Evolutionary conservation across 2,329 filamentous ascomycete genomes (phyloP).

Genomic region (Aulographum hederae): DNA sequence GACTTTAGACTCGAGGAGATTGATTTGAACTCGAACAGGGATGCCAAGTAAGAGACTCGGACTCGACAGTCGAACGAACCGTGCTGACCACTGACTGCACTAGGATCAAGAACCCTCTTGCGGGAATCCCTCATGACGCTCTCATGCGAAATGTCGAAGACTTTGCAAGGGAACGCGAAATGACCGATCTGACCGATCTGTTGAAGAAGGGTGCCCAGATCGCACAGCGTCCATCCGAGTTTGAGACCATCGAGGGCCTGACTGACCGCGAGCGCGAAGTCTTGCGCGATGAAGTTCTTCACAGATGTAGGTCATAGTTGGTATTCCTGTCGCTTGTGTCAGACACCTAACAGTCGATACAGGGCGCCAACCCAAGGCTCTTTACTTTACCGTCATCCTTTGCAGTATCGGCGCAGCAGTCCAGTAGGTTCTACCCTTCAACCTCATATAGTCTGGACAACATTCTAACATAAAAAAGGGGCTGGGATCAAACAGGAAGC

Average conservation of each 20-base stretch:
- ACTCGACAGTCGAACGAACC: not conserved
- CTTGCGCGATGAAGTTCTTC: conserved; percentile 42
- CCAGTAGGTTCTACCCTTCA: conserved; percentile 30
- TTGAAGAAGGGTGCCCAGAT: conserved; percentile 55
- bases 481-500: conserved; percentile 35
- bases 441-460: not conserved
- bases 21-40: not conserved
- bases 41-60: not conserved
- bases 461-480: conserved; percentile 14
- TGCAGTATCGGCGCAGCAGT: conserved; percentile 56
- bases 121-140: conserved; percentile 31
- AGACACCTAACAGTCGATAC: no score
- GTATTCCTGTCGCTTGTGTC: not conserved
- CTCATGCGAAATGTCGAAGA: conserved; percentile 37
- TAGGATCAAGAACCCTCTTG: conserved; percentile 28
- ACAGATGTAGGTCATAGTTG: no score
- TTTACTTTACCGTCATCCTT: conserved; percentile 49
- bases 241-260: conserved; percentile 43
- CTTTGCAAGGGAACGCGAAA: conserved; percentile 42
- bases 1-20: not conserved
- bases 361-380: conserved; percentile 26
- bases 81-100: not conserved
- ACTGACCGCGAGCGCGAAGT: conserved; percentile 38
- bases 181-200: conserved; percentile 38
- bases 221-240: conserved; percentile 48